Base-by-base conservation (phyloP, 176 grass and related monocot species). In the Ensete ventricosum region DNA sequence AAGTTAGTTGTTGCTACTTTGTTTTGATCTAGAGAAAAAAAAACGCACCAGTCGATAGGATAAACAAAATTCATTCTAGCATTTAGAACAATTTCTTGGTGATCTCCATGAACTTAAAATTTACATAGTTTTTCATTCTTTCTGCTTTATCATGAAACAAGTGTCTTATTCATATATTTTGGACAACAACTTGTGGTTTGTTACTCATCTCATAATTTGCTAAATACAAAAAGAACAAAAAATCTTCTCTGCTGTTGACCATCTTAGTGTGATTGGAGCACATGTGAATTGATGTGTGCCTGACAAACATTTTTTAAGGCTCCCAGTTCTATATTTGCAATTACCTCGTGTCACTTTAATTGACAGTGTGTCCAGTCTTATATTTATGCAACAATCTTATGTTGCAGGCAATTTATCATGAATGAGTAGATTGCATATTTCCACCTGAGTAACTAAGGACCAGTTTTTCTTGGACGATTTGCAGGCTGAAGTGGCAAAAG, bases 401-500 rank as follows among this genome's bases (percentile, higher is more conserved):
- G 29, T 34, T 65, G 12, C 62, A 21, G 4, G 21, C 67, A 50
- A 70, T 12, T 70, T 70, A 70, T 70, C 9, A 9, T 34, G 14
- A 70, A 50, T 70, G 14, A 24, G 48, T 27, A 65, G 13, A 74
- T 55, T 17, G 72, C 12, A 2, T 55, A 55, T 2, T 29, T 16
- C 1, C 9, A 27, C 9, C 0, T 9, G 13, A 74, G 9, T 27
- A 1, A 7, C 23, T 17, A 67, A 27, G 14, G 43, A 29, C 22
- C 59, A 55, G 17, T 52, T 67, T 80, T 20, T 65, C 52, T 10
- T 65, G 9, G 67, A 48, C 29, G 48, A 73, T 78, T 81, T 83
- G 43, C 52, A 99, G 96, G 96, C 96, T 88, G 96, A 99, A 67
- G 90, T 99, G 60, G 96, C 96, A 57, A 99, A 91, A 83, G 96